Base-by-base conservation (phyloP, 345 rosid genomes). In the Hibiscus tridactylites region DNA sequence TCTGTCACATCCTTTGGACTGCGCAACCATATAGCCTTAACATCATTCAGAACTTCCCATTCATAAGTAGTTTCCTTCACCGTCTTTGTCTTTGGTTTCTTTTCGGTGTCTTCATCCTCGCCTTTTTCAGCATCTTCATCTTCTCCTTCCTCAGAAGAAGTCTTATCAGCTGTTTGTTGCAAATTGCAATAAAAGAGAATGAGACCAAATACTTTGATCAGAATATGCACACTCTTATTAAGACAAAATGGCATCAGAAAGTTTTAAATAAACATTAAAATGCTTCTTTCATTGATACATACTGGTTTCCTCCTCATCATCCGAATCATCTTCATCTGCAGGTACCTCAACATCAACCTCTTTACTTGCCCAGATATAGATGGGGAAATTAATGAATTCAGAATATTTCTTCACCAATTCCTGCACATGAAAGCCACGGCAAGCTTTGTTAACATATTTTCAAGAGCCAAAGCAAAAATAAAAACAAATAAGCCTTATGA, bases 381-480 rank as follows among this genome's bases (percentile, higher is more conserved):
- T 95, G 4, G 99, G 99, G 79, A 95, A 95, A 82, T 92, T 95
- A 74, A 95, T 95, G 80, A 95, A 95, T 83, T 95, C 97, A 72
- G 97, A 95, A 77, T 95, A 95, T 79, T 76, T 95, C 85, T 95
- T 89, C 83, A 95, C 99, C 87, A 95, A 80, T 6, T 95, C 99
- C 98, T 94, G 84, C 31, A 79, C 11, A 68, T 6, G 61, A 71
- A 21, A 49, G 42, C 13, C 12, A 33, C 65, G 31, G 29, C 17
- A 26, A 2, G 57, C 16, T 24, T 65, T 65, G 17, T 26, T 28
- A 71, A 13, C 63, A 29, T 56, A 37, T 63, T 4, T 66, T 68
- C 35, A 60, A 53, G 39, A 37, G 29, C 37, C 58, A 46, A 19
- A 24, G 35, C 11, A 65, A 44, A 24, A 63, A 63, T 37, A 17